Percentiles rank a stretch among this genome's conserved stretches.
Conservation (phyloP, 306 rosid genomes). For the Vigna trinervia region DNA sequence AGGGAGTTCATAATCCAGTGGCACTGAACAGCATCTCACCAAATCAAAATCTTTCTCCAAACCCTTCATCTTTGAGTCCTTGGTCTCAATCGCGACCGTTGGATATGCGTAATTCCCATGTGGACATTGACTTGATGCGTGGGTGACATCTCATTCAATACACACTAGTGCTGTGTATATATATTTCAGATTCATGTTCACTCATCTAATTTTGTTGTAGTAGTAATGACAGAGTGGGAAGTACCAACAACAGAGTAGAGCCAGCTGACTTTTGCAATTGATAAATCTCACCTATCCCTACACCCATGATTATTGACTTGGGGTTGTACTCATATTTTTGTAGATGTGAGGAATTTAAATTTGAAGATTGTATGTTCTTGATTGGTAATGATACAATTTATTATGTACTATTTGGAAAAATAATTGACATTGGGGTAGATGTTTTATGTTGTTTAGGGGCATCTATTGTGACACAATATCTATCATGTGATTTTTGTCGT, state of each 20-base stretch:
- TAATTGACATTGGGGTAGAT: conserved; percentile 13
- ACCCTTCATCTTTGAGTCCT: conserved; percentile 55
- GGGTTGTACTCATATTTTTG: conserved; percentile 56
- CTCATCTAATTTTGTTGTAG: conserved; percentile 54
- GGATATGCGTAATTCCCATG: conserved; percentile 77
- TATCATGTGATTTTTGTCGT: conserved; percentile 31
- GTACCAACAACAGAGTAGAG: conserved; percentile 50
- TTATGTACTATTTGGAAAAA: conserved; percentile 33
- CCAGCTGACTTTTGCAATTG: conserved; percentile 53
- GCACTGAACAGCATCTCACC: conserved; percentile 50
- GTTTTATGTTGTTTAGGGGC: conserved; percentile 34
- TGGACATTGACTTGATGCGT: conserved; percentile 91
- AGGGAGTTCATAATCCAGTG: conserved; percentile 58
- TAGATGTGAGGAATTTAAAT: conserved; percentile 50
- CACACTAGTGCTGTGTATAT: conserved; percentile 46
- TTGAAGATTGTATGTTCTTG: conserved; percentile 36
- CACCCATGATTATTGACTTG: conserved; percentile 43
- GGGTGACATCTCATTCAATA: conserved; percentile 51
- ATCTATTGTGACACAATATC: neutral
- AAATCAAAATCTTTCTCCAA: conserved; percentile 59
- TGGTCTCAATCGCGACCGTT: conserved; percentile 68
- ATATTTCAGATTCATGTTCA: conserved; percentile 44
- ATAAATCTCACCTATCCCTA: conserved; percentile 51
- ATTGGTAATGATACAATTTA: conserved; percentile 35
- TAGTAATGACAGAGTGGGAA: conserved; percentile 53